Evolutionary conservation across 768 basidiomycete genomes (phyloP).

Genomic region (Lactarius psammicola): DNA sequence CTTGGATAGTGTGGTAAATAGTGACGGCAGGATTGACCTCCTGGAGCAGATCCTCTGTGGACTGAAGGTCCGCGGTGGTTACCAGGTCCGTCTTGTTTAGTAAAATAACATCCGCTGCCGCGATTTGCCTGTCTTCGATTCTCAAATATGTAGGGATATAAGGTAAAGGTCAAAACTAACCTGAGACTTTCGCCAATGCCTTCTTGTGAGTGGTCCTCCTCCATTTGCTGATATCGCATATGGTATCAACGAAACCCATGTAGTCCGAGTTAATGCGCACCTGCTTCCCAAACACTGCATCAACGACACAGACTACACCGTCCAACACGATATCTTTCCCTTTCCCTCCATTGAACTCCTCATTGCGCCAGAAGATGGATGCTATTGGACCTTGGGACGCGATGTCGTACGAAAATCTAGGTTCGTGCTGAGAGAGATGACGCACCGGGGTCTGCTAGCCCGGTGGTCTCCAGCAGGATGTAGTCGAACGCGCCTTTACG

Average conservation of each 20-base stretch:
- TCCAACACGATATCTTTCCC: conserved; percentile 74
- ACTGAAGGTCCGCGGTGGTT: conserved; percentile 41
- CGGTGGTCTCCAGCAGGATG: conserved; percentile 94
- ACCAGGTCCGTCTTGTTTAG: conserved; percentile 90
- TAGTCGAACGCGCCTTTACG: conserved; percentile 90
- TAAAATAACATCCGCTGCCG: conserved; percentile 85
- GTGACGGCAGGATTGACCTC: conserved; percentile 77
- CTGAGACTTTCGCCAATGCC: conserved; percentile 75
- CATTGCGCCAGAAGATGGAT: conserved; percentile 84
- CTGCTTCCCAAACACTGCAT: conserved; percentile 75
- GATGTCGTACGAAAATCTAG: background rate
- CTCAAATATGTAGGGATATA: conserved; percentile 2
- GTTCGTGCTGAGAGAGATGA: background rate
- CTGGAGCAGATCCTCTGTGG: conserved; percentile 62
- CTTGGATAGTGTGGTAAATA: conserved; percentile 67
- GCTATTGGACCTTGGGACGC: conserved; percentile 69
- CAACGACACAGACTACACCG: conserved; percentile 90
- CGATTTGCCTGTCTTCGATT: conserved; percentile 72
- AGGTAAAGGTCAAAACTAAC: conserved; percentile 41
- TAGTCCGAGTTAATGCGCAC: conserved; percentile 33
- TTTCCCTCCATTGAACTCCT: conserved; percentile 69
- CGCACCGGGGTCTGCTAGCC: conserved; percentile 90
- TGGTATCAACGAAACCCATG: background rate
- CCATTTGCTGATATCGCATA: conserved; percentile 64
- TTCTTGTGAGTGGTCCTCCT: conserved; percentile 67